Conservation (phyloP, 805 yeast species). For the Trichomonascus vanleenenianus region DNA sequence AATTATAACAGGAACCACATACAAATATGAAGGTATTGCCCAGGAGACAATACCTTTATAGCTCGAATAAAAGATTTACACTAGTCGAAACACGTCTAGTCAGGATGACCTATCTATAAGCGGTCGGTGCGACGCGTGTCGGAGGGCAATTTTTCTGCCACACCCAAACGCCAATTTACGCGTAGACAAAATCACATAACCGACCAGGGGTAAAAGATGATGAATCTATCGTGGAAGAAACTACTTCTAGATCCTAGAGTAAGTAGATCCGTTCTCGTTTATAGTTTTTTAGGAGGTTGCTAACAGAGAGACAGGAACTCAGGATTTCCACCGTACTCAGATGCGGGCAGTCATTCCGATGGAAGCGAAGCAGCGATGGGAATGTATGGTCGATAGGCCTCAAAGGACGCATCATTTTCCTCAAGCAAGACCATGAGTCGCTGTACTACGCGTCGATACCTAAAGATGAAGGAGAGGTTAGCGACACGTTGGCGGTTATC, state of each 20-base stretch:
- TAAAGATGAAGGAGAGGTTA: background rate
- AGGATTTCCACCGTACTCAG: constrained; percentile 58
- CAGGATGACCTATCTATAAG: too few relatives aligned
- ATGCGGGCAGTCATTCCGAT: constrained; percentile 81
- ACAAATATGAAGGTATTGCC: too few relatives aligned
- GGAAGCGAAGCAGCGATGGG: constrained; percentile 52
- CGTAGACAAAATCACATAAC: too few relatives aligned
- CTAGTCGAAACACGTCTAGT: too few relatives aligned
- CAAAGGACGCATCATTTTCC: constrained; percentile 50
- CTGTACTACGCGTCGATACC: constrained; percentile 46
- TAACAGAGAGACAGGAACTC: background rate
- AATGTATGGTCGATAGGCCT: constrained; percentile 44
- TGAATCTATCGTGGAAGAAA: background rate
- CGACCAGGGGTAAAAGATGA: background rate
- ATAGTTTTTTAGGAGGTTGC: background rate
- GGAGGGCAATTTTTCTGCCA: too few relatives aligned
- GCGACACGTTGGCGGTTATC: constrained; percentile 35
- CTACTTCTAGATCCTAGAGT: background rate
- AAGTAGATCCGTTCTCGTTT: background rate
- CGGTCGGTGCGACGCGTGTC: too few relatives aligned
- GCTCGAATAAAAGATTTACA: too few relatives aligned
- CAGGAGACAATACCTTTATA: too few relatives aligned
- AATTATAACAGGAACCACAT: too few relatives aligned
- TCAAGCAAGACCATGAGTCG: constrained; percentile 47
- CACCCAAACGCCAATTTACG: too few relatives aligned